Base-by-base conservation (phyloP, 202 grass and related monocot genomes). In the Cymbopogon flexuosus region DNA sequence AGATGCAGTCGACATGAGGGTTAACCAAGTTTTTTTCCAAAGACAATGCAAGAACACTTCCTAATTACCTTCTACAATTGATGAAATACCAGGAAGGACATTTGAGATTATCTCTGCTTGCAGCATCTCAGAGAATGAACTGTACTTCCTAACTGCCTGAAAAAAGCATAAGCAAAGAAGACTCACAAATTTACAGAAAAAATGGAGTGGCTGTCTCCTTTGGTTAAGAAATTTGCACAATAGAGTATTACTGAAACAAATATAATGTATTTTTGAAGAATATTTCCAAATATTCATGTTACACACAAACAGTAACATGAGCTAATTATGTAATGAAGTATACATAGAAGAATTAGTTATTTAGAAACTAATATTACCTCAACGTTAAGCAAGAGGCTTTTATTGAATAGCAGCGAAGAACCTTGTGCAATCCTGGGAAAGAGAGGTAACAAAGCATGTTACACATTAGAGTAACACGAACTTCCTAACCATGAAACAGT, bases 381-480 rank as follows among this genome's bases (percentile, higher is more conserved):
- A 84, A 93, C 79, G 29, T 92, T 83, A 89, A 97, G 86, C 75
- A 97, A 88, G 75, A 97, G 90, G 60, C 84, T 84, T 89, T 91
- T 94, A 86, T 97, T 97, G 81, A 93, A 93, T 23, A 94, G 84
- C 61, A 97, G 67, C 56, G 86, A 92, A 66, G 94, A 94, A 77
- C 90, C 92, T 78, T 61, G 40, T 69, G 66, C 39, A 80, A 97
- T 83, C 75, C 94, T 97, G 84, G 14, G 62, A 75, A 43, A 71
- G 75, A 88, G 40, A 60, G 62, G 59, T 12, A 58, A 34, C 10
- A 86, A 84, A 82, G 29, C 3, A 84, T 43, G 46, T 78, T 84
- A 85, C 13, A 56, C 31, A 78, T 73, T 46, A 30, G 52, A 68
- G 45, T 54, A 73, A 15, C 15, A 79, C 14, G 29, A 76, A 60